Conservation (phyloP, 306 rosid genomes). For the Castanea sativa region DNA sequence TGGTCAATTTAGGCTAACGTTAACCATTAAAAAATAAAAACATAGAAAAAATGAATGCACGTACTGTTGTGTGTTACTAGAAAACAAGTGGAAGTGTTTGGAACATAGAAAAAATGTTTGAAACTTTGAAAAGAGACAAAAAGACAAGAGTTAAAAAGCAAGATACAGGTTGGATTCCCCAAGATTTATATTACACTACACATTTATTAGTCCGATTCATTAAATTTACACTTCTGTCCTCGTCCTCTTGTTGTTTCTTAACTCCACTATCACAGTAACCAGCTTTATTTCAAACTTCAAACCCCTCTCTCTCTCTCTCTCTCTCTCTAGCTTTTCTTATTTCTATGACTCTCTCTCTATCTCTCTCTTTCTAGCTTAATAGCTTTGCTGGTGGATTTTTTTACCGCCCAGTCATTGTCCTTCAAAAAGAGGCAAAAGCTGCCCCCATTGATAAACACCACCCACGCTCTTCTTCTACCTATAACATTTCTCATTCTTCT, state of each 20-base stretch:
- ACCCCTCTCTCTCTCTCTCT: conserved; percentile 11
- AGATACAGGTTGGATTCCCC: conserved; percentile 57
- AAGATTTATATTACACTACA: conserved; percentile 16
- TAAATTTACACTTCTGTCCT: conserved; percentile 58
- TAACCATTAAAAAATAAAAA: neutral
- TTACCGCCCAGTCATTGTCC: conserved; percentile 31
- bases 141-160: conserved; percentile 33
- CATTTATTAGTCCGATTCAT: conserved; percentile 25
- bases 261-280: conserved; percentile 33
- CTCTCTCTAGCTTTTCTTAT: conserved; percentile 7
- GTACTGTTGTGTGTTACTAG: conserved; percentile 15
- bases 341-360: conserved; percentile 4
- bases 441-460: neutral
- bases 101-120: conserved; percentile 41
- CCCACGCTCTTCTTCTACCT: neutral
- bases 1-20: too few species aligned
- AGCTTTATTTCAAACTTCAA: conserved; percentile 81
- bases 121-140: conserved; percentile 54
- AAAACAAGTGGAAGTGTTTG: conserved; percentile 36
- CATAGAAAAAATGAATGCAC: conserved; percentile 17
- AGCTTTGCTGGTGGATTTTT: conserved; percentile 21
- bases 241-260: conserved; percentile 29
- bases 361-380: conserved; percentile 18
- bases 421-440: conserved; percentile 25
- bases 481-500: neutral